These are phyloP conservation scores for Lignosus rhinocerotis DNA, from an alignment of 1,284 basidiomycete species.

Conservation along the genomic window DNA sequence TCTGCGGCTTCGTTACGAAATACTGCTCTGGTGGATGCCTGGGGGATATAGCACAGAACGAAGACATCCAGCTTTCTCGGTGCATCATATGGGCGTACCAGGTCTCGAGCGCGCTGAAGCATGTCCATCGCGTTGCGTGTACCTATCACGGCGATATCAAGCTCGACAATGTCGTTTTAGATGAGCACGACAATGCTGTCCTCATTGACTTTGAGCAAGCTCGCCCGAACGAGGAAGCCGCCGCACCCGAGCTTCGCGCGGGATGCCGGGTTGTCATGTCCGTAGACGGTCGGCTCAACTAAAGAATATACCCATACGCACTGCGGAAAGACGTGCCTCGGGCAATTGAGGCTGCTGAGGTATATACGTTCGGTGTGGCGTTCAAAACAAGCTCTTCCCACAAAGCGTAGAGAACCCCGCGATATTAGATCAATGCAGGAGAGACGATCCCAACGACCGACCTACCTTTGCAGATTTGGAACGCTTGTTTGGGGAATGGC, in stretches of 20 bases:
- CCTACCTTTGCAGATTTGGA: neutral
- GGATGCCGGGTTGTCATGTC: neutral
- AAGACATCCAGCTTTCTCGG: neutral
- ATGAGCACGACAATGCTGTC: slow-evolving; percentile 5
- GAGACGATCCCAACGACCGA: neutral
- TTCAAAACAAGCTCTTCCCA: neutral
- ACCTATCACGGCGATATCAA: slow-evolving; percentile 13
- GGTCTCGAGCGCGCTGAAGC: neutral
- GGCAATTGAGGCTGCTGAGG: slow-evolving; percentile 7
- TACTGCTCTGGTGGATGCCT: neutral
- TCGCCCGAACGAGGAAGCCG: slow-evolving; percentile 5
- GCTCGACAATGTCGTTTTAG: slow-evolving; percentile 8
- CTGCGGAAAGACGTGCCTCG: neutral
- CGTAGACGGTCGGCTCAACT: neutral
- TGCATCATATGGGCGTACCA: neutral
- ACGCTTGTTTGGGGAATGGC: neutral
- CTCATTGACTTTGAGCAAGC: slow-evolving; percentile 14
- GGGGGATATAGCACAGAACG: neutral
- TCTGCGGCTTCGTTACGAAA: neutral
- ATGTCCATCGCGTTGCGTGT: slow-evolving; percentile 2
- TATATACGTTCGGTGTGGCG: slow-evolving; percentile 3
- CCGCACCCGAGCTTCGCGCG: slow-evolving; percentile 5
- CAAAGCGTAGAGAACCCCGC: neutral
- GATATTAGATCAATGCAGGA: neutral
- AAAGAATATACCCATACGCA: slow-evolving; percentile 1